phyloP scores from a whole-genome alignment of 129 eudicot genomes.

The Silybum marianum region DNA sequence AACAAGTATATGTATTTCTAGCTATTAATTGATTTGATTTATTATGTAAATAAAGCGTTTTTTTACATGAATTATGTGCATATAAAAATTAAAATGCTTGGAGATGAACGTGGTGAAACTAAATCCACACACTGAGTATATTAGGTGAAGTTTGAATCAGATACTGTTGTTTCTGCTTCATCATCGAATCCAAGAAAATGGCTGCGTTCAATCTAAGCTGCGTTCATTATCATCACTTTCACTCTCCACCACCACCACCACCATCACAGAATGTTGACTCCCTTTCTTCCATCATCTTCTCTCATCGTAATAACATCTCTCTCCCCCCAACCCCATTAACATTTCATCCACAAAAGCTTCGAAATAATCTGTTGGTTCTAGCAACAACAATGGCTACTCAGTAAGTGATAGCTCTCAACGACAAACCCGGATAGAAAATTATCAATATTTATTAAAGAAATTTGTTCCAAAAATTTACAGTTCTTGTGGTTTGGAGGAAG shows the following conservation, averaged over 20 bases:
- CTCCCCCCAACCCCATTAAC: conserved; percentile 1
- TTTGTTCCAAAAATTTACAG: too few relatives aligned
- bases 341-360: conserved; percentile 16
- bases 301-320: background rate
- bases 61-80: background rate
- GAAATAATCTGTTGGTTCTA: conserved; percentile 1
- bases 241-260: background rate
- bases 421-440: too few relatives aligned
- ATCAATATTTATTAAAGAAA: too few relatives aligned
- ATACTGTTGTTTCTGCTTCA: conserved; percentile 7
- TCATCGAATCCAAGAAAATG: conserved; percentile 21
- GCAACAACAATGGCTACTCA: conserved; percentile 47
- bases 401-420: conserved; percentile 17
- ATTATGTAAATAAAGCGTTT: too few relatives aligned
- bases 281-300: conserved; percentile 23
- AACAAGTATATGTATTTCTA: too few relatives aligned
- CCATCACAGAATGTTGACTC: background rate
- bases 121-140: conserved; percentile 3
- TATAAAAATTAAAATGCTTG: too few relatives aligned
- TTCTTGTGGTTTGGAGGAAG: too few relatives aligned
- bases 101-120: conserved; percentile 19
- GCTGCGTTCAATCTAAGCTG: conserved; percentile 29
- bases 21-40: too few relatives aligned
- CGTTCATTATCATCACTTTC: background rate
- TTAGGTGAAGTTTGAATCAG: conserved; percentile 11